A percentile compares a stretch with the other conserved stretches of the same genome.
phyloP scores from a whole-genome alignment of 192 early-diverging fungal species.

The Coemansia sp. region DNA sequence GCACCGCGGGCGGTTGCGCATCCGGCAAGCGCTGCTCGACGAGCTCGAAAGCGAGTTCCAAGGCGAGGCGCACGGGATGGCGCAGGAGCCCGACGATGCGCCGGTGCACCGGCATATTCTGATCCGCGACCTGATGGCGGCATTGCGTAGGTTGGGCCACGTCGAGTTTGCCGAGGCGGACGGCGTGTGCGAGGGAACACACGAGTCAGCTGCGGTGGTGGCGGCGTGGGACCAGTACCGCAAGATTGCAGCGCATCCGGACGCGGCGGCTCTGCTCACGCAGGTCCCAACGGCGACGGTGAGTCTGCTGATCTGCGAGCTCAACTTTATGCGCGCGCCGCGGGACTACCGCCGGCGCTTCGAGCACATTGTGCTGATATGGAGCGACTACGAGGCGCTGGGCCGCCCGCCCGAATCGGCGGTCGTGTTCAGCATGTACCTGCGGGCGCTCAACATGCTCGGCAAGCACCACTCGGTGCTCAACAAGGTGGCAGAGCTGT shows the following conservation, averaged over 20 bases:
- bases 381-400: slow-evolving; percentile 8
- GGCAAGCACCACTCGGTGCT: slow-evolving; percentile 19
- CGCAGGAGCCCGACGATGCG: background rate
- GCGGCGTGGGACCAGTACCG: slow-evolving; percentile 37
- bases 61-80: background rate
- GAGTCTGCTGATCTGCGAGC: slow-evolving; percentile 28
- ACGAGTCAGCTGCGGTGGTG: background rate
- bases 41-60: slow-evolving; percentile 13
- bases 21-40: slow-evolving; percentile 5
- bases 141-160: slow-evolving; percentile 8
- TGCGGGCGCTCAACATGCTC: slow-evolving; percentile 43
- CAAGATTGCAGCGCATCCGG: slow-evolving; percentile 15
- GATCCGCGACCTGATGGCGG: slow-evolving; percentile 25
- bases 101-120: slow-evolving; percentile 17
- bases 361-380: slow-evolving; percentile 27
- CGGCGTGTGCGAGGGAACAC: background rate
- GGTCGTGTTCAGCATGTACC: slow-evolving; percentile 25
- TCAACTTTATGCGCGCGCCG: slow-evolving; percentile 22
- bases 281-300: slow-evolving; percentile 19
- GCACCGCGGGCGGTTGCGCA: slow-evolving; percentile 1
- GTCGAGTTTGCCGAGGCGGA: background rate
- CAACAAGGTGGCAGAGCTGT: slow-evolving; percentile 6
- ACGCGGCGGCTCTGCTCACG: slow-evolving; percentile 7
- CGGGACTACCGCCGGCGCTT: slow-evolving; percentile 17
- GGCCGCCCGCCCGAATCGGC: slow-evolving; percentile 14